Evolutionary conservation across 768 basidiomycete species (phyloP).

Genomic region (Hygrophoropsis aurantiaca): DNA sequence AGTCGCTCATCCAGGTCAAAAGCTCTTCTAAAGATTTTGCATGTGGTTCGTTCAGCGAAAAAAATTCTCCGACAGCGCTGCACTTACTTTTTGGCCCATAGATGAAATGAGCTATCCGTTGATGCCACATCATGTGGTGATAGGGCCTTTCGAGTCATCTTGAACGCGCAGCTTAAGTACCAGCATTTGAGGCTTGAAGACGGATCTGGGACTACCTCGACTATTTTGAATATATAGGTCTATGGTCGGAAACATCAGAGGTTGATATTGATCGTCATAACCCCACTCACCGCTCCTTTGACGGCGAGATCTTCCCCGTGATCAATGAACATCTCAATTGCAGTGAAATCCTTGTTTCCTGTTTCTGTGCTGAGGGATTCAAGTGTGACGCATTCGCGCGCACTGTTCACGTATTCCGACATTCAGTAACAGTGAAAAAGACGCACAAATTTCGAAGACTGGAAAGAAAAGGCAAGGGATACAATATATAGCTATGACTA

Average conservation of each 20-base stretch:
- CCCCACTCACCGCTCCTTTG: constrained; percentile 87
- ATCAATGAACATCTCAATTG: constrained; percentile 91
- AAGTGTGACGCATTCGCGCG: constrained; percentile 75
- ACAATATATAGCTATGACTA: no score
- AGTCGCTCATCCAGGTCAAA: constrained; percentile 95
- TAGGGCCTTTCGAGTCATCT: constrained; percentile 93
- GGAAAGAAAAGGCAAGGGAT: no score
- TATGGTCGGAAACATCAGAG: constrained; percentile 29
- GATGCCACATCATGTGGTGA: constrained; percentile 86
- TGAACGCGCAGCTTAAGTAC: constrained; percentile 82
- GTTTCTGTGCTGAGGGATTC: constrained; percentile 84
- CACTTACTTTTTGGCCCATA: constrained; percentile 90
- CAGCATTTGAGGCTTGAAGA: constrained; percentile 58
- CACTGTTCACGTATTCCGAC: constrained; percentile 92
- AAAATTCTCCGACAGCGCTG: not conserved
- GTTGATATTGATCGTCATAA: not conserved
- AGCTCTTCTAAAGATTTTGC: constrained; percentile 91
- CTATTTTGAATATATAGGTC: constrained; percentile 96
- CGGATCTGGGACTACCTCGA: constrained; percentile 81
- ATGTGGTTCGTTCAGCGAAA: not conserved
- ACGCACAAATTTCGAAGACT: no score
- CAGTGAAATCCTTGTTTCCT: constrained; percentile 87
- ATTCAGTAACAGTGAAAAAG: no score
- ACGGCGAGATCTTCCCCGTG: constrained; percentile 94
- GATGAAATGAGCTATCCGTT: constrained; percentile 92